These are phyloP conservation scores for Nitzschia inconspicua DNA, from an alignment of 108 stramenopile genomes.

Conservation along the genomic window DNA sequence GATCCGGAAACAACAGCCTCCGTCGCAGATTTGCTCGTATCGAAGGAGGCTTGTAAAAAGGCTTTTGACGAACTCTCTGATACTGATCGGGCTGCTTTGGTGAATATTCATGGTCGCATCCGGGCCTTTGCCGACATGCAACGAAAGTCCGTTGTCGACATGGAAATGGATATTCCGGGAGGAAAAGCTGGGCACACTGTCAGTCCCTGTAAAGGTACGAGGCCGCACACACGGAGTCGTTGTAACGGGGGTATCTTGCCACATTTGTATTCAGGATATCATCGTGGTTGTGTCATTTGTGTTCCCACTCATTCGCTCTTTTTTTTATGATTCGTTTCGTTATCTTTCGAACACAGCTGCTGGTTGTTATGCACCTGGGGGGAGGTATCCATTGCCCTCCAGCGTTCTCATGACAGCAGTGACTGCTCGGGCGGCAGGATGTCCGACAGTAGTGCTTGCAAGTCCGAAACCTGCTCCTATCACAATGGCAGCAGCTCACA, in stretches of 20 bases:
- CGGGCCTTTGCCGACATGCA: constrained; percentile 90
- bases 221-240: background rate
- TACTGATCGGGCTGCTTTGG: constrained; percentile 60
- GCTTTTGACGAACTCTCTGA: constrained; percentile 61
- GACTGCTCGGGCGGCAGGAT: constrained; percentile 96
- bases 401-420: constrained; percentile 98
- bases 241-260: background rate
- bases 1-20: constrained; percentile 22
- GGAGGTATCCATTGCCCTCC: constrained; percentile 96
- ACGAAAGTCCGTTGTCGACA: constrained; percentile 75
- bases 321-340: background rate
- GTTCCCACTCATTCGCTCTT: background rate
- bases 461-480: constrained; percentile 89
- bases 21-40: constrained; percentile 35
- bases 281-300: background rate
- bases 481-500: constrained; percentile 90
- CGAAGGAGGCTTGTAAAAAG: constrained; percentile 48
- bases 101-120: constrained; percentile 81
- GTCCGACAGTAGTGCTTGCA: constrained; percentile 86
- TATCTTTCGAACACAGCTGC: constrained; percentile 46
- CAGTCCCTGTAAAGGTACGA: constrained; percentile 80
- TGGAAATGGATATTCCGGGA: constrained; percentile 92
- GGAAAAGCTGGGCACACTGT: constrained; percentile 96
- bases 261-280: constrained; percentile 1
- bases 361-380: constrained; percentile 99